A percentile compares a stretch with the other conserved stretches of the same genome.
Evolutionary conservation across 2,329 filamentous ascomycete species (phyloP).

Genomic region (Fusarium lyarnte): DNA sequence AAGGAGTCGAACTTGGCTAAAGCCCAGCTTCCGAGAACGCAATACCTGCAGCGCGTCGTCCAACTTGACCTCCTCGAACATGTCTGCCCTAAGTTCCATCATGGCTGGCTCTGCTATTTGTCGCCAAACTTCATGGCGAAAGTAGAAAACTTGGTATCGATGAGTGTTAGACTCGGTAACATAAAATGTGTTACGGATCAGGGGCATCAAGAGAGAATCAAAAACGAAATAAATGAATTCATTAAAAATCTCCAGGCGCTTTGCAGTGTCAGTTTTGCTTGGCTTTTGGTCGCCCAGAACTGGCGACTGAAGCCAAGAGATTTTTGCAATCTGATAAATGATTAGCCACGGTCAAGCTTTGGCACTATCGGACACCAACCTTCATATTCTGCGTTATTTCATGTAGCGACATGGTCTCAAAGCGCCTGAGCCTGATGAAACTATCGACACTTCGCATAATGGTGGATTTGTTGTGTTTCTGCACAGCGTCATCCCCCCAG

Average conservation of each 20-base stretch:
- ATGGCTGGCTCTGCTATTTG: slow-evolving; percentile 79
- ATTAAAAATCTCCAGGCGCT: slow-evolving; percentile 80
- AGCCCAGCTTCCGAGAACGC: slow-evolving; percentile 72
- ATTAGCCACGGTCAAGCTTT: neutral
- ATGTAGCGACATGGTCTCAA: slow-evolving; percentile 83
- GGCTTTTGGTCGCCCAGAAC: slow-evolving; percentile 62
- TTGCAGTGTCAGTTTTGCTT: slow-evolving; percentile 75
- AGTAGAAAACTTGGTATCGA: slow-evolving; percentile 87
- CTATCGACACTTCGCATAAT: slow-evolving; percentile 76
- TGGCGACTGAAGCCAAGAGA: slow-evolving; percentile 77
- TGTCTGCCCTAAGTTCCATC: slow-evolving; percentile 69
- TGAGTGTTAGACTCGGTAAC: slow-evolving; percentile 89
- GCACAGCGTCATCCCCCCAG: slow-evolving; percentile 70
- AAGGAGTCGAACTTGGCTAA: slow-evolving; percentile 80
- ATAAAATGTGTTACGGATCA: slow-evolving; percentile 89
- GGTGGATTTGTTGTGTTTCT: slow-evolving; percentile 66
- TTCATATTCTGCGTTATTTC: slow-evolving; percentile 80
- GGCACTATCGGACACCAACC: slow-evolving; percentile 54
- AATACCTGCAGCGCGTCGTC: slow-evolving; percentile 67
- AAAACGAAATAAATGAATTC: slow-evolving; percentile 94
- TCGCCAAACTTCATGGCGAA: slow-evolving; percentile 92
- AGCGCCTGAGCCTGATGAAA: slow-evolving; percentile 81
- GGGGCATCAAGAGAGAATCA: slow-evolving; percentile 88
- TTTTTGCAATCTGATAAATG: slow-evolving; percentile 65
- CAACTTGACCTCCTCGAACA: slow-evolving; percentile 81